Conservation (phyloP, 768 basidiomycete species). For the Termitomyces titanicus region DNA sequence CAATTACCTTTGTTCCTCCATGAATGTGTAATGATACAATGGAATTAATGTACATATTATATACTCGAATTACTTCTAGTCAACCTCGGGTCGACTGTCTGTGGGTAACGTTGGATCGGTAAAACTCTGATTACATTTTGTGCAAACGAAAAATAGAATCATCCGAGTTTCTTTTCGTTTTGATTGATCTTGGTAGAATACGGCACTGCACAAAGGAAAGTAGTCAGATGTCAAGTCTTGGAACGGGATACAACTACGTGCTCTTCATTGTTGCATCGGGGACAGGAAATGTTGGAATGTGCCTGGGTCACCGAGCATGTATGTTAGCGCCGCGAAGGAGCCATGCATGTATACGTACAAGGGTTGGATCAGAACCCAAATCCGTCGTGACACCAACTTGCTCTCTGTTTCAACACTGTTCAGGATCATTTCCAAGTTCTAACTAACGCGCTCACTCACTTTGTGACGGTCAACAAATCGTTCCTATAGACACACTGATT, state of each 20-base stretch:
- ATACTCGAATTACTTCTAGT: constrained; percentile 12
- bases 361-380: constrained; percentile 83
- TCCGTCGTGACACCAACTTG: constrained; percentile 90
- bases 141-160: constrained; percentile 90
- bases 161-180: constrained; percentile 94
- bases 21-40: constrained; percentile 7
- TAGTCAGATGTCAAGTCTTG: not conserved
- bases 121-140: constrained; percentile 75
- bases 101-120: constrained; percentile 60
- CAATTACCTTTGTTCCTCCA: not conserved
- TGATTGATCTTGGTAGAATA: constrained; percentile 96
- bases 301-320: constrained; percentile 44
- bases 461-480: constrained; percentile 89
- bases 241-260: constrained; percentile 30
- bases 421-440: constrained; percentile 18
- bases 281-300: constrained; percentile 81
- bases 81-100: constrained; percentile 36
- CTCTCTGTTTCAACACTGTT: constrained; percentile 53
- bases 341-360: constrained; percentile 43
- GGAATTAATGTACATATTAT: constrained; percentile 11
- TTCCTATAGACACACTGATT: constrained; percentile 93
- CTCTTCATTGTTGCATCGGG: constrained; percentile 80
- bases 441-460: constrained; percentile 43
- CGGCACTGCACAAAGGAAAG: constrained; percentile 54
- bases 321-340: not conserved